Conservation (phyloP, 495 filamentous ascomycete genomes). For the Penicillium paradoxum region DNA sequence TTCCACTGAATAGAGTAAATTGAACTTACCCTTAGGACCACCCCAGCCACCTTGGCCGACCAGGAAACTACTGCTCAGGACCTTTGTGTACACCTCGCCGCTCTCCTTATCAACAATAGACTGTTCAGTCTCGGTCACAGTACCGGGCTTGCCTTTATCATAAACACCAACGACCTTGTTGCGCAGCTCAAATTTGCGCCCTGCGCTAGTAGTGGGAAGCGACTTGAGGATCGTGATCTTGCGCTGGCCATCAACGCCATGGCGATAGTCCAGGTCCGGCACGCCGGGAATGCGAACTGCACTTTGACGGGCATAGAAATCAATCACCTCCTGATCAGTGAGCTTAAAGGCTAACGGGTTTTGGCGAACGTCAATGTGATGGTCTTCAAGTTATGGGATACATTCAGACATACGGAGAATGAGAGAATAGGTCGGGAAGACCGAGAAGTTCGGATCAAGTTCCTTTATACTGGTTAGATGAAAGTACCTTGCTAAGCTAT, state of each 20-base stretch:
- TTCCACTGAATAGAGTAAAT: too few relatives aligned
- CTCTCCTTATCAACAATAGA: conserved; percentile 64
- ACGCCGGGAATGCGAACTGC: conserved; percentile 65
- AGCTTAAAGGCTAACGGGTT: conserved; percentile 66
- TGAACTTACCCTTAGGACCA: conserved; percentile 67
- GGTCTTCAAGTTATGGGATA: background rate
- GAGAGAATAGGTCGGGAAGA: conserved; percentile 84
- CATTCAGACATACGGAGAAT: conserved; percentile 60
- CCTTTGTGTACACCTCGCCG: conserved; percentile 68
- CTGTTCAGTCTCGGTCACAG: conserved; percentile 75
- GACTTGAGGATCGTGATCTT: conserved; percentile 71
- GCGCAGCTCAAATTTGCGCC: conserved; percentile 69
- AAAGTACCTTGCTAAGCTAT: background rate
- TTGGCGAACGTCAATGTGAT: conserved; percentile 1
- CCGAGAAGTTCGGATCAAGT: conserved; percentile 72
- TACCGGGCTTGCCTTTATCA: conserved; percentile 83
- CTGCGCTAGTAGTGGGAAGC: conserved; percentile 66
- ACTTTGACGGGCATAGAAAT: conserved; percentile 69
- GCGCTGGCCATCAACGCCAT: conserved; percentile 83
- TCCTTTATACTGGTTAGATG: conserved; percentile 48
- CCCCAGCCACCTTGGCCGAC: conserved; percentile 86
- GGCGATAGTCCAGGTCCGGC: conserved; percentile 68
- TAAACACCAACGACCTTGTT: conserved; percentile 82
- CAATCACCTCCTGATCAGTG: conserved; percentile 69
- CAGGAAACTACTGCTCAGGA: conserved; percentile 66